Base-by-base conservation (phyloP, 192 early-diverging fungal genomes). In the Coemansia sp. region DNA sequence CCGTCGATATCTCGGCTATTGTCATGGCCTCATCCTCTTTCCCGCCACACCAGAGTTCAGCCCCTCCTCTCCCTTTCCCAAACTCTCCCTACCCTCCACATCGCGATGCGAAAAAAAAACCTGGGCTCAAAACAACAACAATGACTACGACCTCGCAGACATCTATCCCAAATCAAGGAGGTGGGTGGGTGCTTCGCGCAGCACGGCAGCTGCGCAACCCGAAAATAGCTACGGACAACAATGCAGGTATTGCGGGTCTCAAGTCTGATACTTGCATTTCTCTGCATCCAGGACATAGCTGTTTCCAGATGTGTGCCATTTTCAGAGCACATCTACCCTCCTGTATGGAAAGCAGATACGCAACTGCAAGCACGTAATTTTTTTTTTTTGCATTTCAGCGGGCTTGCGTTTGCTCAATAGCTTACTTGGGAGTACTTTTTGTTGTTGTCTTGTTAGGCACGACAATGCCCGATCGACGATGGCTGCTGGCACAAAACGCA, bases 21-120 rank as follows among this genome's bases (percentile, higher is more conserved):
- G 55, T 32, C 55, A 17, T 57, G 30, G 30, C 14, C 32, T 32
- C 32, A 10, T 19, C 59, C 37, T 40, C 59, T 9, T 49, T 61
- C 59, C n/a, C 37, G 59, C 37, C 59, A 61, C 59, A 39, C 32
- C 55, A 35, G 55, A 58, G 55, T n/a, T 40, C 59, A 61, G 35
- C 58, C 58, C 37, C 59, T 1, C 21, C 33, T 33, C 33, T 37
- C 33, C 6, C 55, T 58, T 55, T 58, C 30, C 55, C 59, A 61
- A 61, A 61, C 59, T 61, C 59, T 61, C 59, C 38, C 59, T 61
- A 23, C 21, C 35, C 59, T 40, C 38, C 59, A 40, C 59, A 61
- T 61, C 37, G 59, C 17, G 57, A n/a, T 35, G 52, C 35, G 8
- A 37, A 37, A 37, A 37, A 21, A 33, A 14, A 10, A 30, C 4